phyloP scores from a whole-genome alignment of 129 eudicot genomes.

The carrot (Daucus carota) region DNA sequence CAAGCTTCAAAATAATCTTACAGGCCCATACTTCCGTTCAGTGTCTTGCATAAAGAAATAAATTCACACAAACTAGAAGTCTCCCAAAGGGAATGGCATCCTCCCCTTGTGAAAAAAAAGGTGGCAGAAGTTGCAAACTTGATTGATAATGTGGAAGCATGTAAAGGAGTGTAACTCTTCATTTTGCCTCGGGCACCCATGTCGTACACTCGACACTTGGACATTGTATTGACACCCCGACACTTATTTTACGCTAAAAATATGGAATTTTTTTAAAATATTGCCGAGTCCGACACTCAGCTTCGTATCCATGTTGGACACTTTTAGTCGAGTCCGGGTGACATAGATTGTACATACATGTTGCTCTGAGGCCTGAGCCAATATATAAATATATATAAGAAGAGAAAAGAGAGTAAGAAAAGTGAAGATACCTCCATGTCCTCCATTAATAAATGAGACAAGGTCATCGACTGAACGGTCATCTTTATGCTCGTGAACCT shows the following conservation, averaged over 20 bases:
- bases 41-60: not conserved
- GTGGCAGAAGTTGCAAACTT: not conserved
- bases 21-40: not conserved
- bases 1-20: not conserved
- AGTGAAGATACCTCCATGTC: conserved; percentile 44
- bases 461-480: conserved; percentile 87
- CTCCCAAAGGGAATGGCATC: not conserved
- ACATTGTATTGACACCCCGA: no score
- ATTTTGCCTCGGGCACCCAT: no score
- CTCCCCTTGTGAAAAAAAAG: not conserved
- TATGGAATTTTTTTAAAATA: no score
- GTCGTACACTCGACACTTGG: no score
- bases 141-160: not conserved
- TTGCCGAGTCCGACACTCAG: no score
- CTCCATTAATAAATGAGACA: conserved; percentile 82
- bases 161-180: no score
- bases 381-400: no score
- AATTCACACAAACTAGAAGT: not conserved
- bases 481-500: conserved; percentile 41
- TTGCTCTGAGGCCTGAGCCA: not conserved
- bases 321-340: no score
- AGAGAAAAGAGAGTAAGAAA: conserved; percentile 9
- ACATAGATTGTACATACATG: no score
- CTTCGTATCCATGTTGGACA: no score
- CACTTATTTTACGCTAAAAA: no score